Conservation (phyloP, 1,139 yeast genomes). For the Blastobotrys malaysiensis region DNA sequence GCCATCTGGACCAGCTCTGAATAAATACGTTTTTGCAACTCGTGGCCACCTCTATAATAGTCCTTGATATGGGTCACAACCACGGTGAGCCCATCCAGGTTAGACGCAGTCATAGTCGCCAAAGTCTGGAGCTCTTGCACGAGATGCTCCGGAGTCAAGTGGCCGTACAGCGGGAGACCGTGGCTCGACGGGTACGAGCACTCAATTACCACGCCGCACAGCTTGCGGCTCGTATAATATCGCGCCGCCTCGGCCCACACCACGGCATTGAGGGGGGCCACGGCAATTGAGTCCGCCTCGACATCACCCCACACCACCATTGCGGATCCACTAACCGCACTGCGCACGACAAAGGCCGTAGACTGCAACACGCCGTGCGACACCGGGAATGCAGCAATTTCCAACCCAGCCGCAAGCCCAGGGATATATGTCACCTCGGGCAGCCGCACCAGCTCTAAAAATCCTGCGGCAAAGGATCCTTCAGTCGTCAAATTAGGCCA, state of each 20-base stretch:
- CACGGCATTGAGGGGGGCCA: conserved; percentile 37
- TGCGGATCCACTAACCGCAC: conserved; percentile 32
- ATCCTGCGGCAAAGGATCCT: conserved; percentile 27
- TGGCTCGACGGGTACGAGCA: conserved; percentile 60
- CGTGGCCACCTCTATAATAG: conserved; percentile 10
- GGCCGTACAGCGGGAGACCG: conserved; percentile 61
- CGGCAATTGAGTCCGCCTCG: conserved; percentile 57
- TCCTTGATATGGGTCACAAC: conserved; percentile 74
- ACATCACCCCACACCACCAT: conserved; percentile 74
- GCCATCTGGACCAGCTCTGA: conserved; percentile 21
- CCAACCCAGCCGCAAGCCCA: conserved; percentile 16
- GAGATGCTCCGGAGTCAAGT: conserved; percentile 62
- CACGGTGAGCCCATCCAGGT: conserved; percentile 45
- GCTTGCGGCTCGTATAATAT: conserved; percentile 34
- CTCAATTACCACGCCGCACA: conserved; percentile 63
- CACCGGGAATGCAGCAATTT: conserved; percentile 19
- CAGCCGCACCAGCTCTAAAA: conserved; percentile 24
- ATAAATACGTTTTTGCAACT: conserved; percentile 12
- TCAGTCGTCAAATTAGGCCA: conserved; percentile 71
- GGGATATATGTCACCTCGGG: conserved; percentile 8
- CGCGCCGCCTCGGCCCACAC: conserved; percentile 60
- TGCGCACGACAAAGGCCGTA: conserved; percentile 50
- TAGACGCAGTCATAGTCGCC: conserved; percentile 19
- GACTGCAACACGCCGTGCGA: conserved; percentile 34
- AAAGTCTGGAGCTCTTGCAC: conserved; percentile 51